Evolutionary conservation across 2,329 filamentous ascomycete species (phyloP).

Genomic region (Ophiostoma montium): DNA sequence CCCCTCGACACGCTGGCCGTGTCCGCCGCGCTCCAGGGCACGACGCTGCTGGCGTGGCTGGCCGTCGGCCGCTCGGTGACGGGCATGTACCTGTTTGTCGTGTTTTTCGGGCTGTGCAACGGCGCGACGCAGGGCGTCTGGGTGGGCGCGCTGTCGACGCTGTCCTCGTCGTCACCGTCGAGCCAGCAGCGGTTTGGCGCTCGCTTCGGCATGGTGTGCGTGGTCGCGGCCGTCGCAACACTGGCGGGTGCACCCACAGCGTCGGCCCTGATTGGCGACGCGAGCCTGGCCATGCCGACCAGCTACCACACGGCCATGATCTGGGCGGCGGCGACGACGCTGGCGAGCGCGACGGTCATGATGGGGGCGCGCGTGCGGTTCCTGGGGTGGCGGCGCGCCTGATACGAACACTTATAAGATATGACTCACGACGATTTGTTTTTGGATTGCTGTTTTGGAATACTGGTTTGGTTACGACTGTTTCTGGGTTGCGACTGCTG

Average conservation of each 20-base stretch:
- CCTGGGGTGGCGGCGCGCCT: conserved; percentile 11
- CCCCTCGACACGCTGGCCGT: conserved; percentile 37
- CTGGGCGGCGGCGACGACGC: conserved; percentile 12
- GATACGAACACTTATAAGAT: not conserved
- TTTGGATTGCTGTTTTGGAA: not conserved
- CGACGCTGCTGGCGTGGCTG: conserved; percentile 31
- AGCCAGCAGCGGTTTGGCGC: conserved; percentile 23
- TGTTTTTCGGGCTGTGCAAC: conserved; percentile 29
- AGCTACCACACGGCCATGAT: conserved; percentile 12
- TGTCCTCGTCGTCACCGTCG: conserved; percentile 17
- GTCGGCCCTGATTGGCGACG: conserved; percentile 8
- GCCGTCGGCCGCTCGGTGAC: conserved; percentile 26
- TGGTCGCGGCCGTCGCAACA: conserved; percentile 25
- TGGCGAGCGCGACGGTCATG: conserved; percentile 8
- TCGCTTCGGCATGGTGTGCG: conserved; percentile 30
- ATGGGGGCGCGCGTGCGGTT: conserved; percentile 5
- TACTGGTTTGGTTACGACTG: not conserved
- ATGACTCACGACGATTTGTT: not conserved
- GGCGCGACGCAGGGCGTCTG: conserved; percentile 26
- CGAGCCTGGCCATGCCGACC: conserved; percentile 4
- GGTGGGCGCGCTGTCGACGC: conserved; percentile 22
- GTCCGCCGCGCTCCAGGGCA: conserved; percentile 27
- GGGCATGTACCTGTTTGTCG: conserved; percentile 30
- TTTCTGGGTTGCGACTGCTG: not conserved
- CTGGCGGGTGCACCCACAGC: conserved; percentile 26